phyloP scores from a whole-genome alignment of 2,329 filamentous ascomycete species.

The Zasmidium angulare region DNA sequence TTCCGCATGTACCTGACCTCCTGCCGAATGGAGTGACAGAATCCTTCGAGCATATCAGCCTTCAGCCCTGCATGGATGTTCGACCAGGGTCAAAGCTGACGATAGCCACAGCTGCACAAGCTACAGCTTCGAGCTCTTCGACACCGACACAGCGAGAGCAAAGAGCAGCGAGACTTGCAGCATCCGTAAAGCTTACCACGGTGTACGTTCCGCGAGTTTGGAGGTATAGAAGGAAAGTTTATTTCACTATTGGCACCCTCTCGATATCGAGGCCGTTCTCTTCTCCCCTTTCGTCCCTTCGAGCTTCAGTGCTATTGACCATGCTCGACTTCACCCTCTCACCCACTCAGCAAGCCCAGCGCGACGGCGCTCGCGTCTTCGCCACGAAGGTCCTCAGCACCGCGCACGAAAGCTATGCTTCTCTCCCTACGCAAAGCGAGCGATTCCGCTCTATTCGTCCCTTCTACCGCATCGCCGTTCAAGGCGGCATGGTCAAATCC shows the following conservation, averaged over 20 bases:
- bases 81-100: background rate
- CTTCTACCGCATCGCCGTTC: constrained; percentile 47
- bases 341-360: constrained; percentile 28
- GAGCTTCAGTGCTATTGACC: background rate
- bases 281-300: too few relatives aligned
- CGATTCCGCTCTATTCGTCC: constrained; percentile 51
- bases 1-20: background rate
- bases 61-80: background rate
- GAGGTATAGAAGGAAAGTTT: background rate
- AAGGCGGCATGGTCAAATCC: constrained; percentile 49
- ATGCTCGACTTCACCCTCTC: constrained; percentile 38
- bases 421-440: constrained; percentile 29
- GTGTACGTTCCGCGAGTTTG: background rate
- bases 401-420: constrained; percentile 30
- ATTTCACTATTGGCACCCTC: too few relatives aligned
- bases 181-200: background rate
- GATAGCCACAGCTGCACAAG: background rate
- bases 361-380: constrained; percentile 30
- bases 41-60: constrained; percentile 8
- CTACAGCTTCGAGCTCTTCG: background rate
- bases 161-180: too few relatives aligned
- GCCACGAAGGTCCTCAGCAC: constrained; percentile 27
- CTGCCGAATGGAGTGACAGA: constrained; percentile 3
- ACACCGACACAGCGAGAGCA: background rate
- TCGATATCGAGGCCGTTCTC: too few relatives aligned